Evolutionary conservation across 2,329 filamentous ascomycete genomes (phyloP).

Genomic region (Talaromyces marneffei): DNA sequence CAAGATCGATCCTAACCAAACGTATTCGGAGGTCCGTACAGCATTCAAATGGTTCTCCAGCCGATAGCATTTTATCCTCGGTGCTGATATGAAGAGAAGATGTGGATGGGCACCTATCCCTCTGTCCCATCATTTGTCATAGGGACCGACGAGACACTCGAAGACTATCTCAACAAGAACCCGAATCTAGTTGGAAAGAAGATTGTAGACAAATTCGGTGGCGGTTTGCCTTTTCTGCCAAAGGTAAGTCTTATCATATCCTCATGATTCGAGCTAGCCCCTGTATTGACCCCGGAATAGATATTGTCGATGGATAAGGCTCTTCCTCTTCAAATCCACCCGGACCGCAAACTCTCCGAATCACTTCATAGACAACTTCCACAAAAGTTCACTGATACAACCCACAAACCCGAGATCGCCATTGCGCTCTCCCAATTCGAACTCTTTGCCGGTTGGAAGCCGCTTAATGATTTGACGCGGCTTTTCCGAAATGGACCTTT

Average conservation of each 20-base stretch:
- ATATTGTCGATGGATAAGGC: constrained; percentile 71
- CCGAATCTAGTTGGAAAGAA: constrained; percentile 59
- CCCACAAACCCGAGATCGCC: constrained; percentile 77
- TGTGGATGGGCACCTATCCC: constrained; percentile 76
- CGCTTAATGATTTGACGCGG: constrained; percentile 53
- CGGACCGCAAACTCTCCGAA: constrained; percentile 60
- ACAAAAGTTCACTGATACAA: constrained; percentile 61
- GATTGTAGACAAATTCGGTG: constrained; percentile 56
- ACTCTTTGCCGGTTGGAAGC: constrained; percentile 70
- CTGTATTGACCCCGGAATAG: constrained; percentile 26
- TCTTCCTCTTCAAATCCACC: constrained; percentile 68
- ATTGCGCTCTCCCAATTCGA: constrained; percentile 67
- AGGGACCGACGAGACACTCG: constrained; percentile 57
- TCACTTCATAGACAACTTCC: constrained; percentile 61
- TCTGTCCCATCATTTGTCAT: constrained; percentile 61
- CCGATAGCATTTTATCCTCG: background rate
- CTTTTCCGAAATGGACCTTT: constrained; percentile 54
- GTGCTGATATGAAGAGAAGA: constrained; percentile 27
- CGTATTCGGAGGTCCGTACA: constrained; percentile 54
- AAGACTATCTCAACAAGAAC: constrained; percentile 59
- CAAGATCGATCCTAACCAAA: constrained; percentile 57
- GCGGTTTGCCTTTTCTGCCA: constrained; percentile 64
- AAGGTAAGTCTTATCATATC: constrained; percentile 50
- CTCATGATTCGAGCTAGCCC: too few species aligned
- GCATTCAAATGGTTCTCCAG: background rate